Base-by-base conservation (phyloP, 305 asterid genomes). In the Andrographis paniculata region DNA sequence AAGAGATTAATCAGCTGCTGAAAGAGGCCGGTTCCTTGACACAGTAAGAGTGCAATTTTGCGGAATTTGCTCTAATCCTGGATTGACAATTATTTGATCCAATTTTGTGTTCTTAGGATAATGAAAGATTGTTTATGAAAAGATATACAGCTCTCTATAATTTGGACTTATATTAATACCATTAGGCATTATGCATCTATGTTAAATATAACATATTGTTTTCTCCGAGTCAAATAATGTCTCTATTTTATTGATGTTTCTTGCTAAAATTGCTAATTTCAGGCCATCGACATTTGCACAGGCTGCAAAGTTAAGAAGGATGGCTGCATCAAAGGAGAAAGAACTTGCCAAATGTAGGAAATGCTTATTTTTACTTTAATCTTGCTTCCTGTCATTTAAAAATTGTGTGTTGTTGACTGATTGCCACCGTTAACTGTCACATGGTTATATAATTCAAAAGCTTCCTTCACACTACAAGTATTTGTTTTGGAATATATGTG, bases 201-300 rank as follows among this genome's bases (percentile, higher is more conserved):
- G n/a, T n/a, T n/a, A n/a, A n/a, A n/a, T n/a, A n/a, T n/a, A n/a
- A n/a, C n/a, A n/a, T n/a, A n/a, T n/a, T n/a, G n/a, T n/a, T n/a
- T n/a, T n/a, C n/a, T n/a, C n/a, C n/a, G n/a, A n/a, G 30, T 24
- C 8, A 24, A 8, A 4, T 24, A 24, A 8, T 24, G 4, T 24
- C 8, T 4, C 8, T 24, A 4, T 24, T 8, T 3, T 24, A 24
- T 24, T 24, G 30, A 24, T 24, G 8, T 24, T 24, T 24, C 30
- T 33, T 33, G 2, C 1, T 33, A 33, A 2, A 9, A 6, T 33
- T 11, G 27, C 67, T 44, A 50, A 3, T 68, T 63, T 57, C 71
- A 91, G 99, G 79, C 99, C 99, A 68, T 80, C 96, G 20, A 91
- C 99, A 55, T 91, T 86, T 74, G 99, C 95, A 23, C 96, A 91